Evolutionary conservation across 345 rosid genomes (phyloP).

Genomic region (Eucalyptus marginata): DNA sequence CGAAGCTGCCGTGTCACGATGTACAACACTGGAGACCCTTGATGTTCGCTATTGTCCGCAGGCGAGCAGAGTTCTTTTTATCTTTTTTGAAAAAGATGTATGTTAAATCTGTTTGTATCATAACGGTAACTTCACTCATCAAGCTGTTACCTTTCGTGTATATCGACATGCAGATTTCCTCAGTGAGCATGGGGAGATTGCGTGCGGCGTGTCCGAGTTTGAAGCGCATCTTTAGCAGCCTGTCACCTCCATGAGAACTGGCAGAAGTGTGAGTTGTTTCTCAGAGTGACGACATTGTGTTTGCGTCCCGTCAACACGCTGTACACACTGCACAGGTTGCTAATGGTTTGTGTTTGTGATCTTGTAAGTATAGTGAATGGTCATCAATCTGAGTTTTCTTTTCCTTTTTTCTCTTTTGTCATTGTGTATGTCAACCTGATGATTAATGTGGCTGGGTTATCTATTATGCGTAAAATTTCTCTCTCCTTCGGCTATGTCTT

Average conservation of each 20-base stretch:
- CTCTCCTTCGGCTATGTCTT: not conserved
- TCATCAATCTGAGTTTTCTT: not conserved
- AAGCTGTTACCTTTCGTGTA: not conserved
- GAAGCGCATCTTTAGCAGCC: constrained; percentile 76
- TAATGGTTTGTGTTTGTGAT: not conserved
- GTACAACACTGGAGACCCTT: constrained; percentile 78
- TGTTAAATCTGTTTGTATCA: not conserved
- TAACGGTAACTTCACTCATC: not conserved
- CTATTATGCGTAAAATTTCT: not conserved
- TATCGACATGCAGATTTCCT: constrained; percentile 29
- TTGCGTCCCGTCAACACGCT: not conserved
- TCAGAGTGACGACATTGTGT: not conserved
- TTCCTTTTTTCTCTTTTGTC: not conserved
- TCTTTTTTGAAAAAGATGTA: too few species aligned
- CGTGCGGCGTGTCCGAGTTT: constrained; percentile 62
- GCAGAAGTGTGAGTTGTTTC: not conserved
- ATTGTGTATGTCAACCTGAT: not conserved
- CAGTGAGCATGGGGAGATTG: constrained; percentile 58
- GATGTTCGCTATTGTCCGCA: constrained; percentile 92
- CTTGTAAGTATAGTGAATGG: not conserved
- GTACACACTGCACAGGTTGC: not conserved
- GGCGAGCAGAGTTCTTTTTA: constrained; percentile 27
- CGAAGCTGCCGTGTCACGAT: constrained; percentile 65
- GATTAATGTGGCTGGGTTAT: not conserved
- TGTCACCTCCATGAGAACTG: constrained; percentile 1